Base-by-base conservation (phyloP, 1,284 basidiomycete species). In the Apiotrichum gracile region DNA sequence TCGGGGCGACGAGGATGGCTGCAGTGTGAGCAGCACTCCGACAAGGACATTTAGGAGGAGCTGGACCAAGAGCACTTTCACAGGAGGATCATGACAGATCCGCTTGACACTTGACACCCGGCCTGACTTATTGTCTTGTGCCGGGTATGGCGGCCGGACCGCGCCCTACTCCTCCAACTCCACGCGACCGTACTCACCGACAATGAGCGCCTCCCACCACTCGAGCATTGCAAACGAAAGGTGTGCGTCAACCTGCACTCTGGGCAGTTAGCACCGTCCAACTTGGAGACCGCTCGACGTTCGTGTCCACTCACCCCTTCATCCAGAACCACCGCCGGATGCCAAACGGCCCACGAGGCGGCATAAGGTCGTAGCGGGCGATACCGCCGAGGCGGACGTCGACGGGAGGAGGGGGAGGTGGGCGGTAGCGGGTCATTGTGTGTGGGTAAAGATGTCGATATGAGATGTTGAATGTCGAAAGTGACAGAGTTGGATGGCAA, bases 161-260 rank as follows among this genome's bases (percentile, higher is more conserved):
- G n/a, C n/a, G n/a, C n/a, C n/a, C n/a, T n/a, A n/a, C n/a, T n/a
- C n/a, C n/a, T n/a, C n/a, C n/a, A n/a, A n/a, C n/a, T n/a, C n/a
- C n/a, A n/a, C n/a, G n/a, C n/a, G n/a, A n/a, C 25, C 5, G 4
- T 5, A 72, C 74, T 54, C 58, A 75, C 74, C 61, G 37, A 76
- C 59, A 13, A 74, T 55, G 13, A 64, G 55, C 26, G 66, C 67
- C 61, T 76, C 74, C 70, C 70, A 72, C 16, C 66, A 64, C 56
- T 75, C 72, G 53, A 76, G 62, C 71, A 76, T 72, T 19, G 63
- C 64, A 25, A 72, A 60, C 14, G 66, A 69, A 34, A 73, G 68
- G 12, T 68, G 69, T 27, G 66, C 60, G 41, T 71, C 71, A 25
- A 75, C 54, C 53, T 58, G 63, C 24, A 72, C 63, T 43, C 73